Evolutionary conservation across 345 rosid genomes (phyloP).

Genomic region (Psidium friedrichsthalianum): DNA sequence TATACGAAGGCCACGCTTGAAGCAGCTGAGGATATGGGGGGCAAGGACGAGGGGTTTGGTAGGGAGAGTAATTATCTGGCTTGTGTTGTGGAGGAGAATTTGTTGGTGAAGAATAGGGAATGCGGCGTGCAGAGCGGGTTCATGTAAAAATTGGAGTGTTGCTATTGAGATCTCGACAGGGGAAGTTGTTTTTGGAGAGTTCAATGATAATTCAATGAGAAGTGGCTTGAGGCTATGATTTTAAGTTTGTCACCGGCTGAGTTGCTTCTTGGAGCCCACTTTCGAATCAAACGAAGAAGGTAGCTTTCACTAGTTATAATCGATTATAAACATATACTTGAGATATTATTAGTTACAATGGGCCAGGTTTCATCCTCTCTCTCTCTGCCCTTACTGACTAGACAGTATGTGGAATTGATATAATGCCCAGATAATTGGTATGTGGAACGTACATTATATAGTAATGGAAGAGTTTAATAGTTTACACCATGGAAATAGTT

Average conservation of each 20-base stretch:
- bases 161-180: conserved; percentile 89
- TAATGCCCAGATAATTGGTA: background rate
- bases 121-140: conserved; percentile 13
- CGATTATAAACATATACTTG: background rate
- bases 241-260: conserved; percentile 83
- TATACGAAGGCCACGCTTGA: conserved; percentile 86
- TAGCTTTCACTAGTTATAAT: conserved; percentile 1
- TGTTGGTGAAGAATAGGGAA: conserved; percentile 8
- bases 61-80: conserved; percentile 58
- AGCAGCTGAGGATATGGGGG: conserved; percentile 80
- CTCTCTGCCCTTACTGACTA: background rate
- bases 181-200: conserved; percentile 77
- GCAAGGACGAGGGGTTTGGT: conserved; percentile 56
- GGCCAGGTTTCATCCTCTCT: background rate
- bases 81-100: conserved; percentile 62
- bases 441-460: background rate
- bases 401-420: background rate
- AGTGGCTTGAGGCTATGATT: conserved; percentile 73
- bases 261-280: conserved; percentile 62
- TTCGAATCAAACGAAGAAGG: conserved; percentile 81
- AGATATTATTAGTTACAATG: background rate
- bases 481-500: background rate
- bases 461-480: background rate
- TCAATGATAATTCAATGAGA: conserved; percentile 60
- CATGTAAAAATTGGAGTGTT: conserved; percentile 66